Evolutionary conservation across 73 alveolate genomes (phyloP).

Genomic region (Tetrahymena borealis): DNA sequence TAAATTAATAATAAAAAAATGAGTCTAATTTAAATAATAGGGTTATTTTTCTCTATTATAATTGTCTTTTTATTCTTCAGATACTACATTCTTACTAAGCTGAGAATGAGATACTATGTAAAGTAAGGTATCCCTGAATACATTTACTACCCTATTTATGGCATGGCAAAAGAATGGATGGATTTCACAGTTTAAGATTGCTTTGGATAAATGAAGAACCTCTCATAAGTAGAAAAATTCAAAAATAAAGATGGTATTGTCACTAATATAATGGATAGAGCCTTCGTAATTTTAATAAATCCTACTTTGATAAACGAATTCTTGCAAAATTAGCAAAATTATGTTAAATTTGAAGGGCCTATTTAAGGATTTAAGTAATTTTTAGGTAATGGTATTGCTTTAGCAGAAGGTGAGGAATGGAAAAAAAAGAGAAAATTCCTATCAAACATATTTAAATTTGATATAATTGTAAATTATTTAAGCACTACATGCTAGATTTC

Average conservation of each 20-base stretch:
- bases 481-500: not conserved
- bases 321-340: not conserved
- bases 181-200: not conserved
- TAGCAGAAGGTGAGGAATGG: not conserved
- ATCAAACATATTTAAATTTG: not conserved
- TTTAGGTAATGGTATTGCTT: not conserved
- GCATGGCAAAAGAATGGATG: not conserved
- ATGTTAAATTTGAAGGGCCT: not conserved
- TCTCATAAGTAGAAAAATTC: not conserved
- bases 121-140: not conserved
- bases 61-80: no score
- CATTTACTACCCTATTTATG: not conserved
- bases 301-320: not conserved
- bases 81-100: no score
- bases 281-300: not conserved
- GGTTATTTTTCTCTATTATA: no score
- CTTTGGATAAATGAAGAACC: not conserved
- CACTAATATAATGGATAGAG: not conserved
- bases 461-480: not conserved
- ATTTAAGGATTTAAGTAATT: not conserved
- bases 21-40: no score
- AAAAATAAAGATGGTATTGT: not conserved
- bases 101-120: no score
- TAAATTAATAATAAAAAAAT: no score
- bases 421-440: not conserved